Evolutionary conservation across 805 yeast genomes (phyloP).

Genomic region (Clavispora santaluciae): DNA sequence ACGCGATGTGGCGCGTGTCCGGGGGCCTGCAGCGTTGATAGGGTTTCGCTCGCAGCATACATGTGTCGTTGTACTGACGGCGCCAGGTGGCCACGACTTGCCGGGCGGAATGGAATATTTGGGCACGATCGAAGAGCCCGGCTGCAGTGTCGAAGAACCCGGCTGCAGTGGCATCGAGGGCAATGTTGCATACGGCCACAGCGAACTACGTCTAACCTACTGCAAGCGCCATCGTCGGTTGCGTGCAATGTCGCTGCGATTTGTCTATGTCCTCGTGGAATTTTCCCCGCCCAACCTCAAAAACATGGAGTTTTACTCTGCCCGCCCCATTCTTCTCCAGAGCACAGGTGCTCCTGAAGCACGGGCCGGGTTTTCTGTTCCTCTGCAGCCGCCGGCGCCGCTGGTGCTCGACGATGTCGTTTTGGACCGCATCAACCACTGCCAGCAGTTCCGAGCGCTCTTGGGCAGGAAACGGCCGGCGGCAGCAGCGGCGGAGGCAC

Average conservation of each 20-base stretch:
- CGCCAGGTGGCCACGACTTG: neutral
- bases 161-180: neutral
- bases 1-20: conserved; percentile 19
- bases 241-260: neutral
- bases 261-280: conserved; percentile 19
- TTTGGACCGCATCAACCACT: conserved; percentile 31
- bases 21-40: conserved; percentile 11
- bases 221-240: neutral
- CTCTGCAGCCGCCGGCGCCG: conserved; percentile 1
- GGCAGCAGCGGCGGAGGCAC: neutral
- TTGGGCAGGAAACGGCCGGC: neutral
- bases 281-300: conserved; percentile 69
- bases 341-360: conserved; percentile 25
- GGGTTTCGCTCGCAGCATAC: conserved; percentile 23
- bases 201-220: neutral
- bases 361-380: neutral
- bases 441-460: conserved; percentile 15
- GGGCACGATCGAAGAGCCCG: neutral
- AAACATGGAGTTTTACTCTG: conserved; percentile 71
- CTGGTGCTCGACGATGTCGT: conserved; percentile 25
- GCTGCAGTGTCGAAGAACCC: neutral
- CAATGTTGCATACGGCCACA: neutral
- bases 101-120: neutral
- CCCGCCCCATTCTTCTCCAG: conserved; percentile 67
- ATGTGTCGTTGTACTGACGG: conserved; percentile 19